Conservation (phyloP, 495 filamentous ascomycete genomes). For the Aspergillus cavernicola region DNA sequence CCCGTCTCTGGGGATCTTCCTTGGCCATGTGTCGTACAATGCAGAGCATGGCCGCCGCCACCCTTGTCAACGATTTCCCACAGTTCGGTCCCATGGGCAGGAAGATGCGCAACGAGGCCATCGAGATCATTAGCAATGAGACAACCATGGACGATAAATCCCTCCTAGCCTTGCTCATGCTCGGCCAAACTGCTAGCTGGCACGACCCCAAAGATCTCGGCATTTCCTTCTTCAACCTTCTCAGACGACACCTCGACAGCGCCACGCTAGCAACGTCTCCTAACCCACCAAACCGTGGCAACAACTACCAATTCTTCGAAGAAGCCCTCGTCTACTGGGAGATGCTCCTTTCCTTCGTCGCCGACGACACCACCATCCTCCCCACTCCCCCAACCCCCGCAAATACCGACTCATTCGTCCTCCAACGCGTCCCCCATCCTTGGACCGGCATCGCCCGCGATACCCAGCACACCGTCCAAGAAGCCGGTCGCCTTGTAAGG, state of each 20-base stretch:
- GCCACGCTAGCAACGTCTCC: slow-evolving; percentile 16
- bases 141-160: slow-evolving; percentile 44
- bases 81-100: slow-evolving; percentile 48
- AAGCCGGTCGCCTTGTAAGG: slow-evolving; percentile 52
- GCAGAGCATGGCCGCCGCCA: slow-evolving; percentile 61
- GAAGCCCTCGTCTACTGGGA: slow-evolving; percentile 59
- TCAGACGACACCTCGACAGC: slow-evolving; percentile 41
- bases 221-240: slow-evolving; percentile 45
- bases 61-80: slow-evolving; percentile 53
- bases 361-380: slow-evolving; percentile 39
- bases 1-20: slow-evolving; percentile 52
- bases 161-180: slow-evolving; percentile 50
- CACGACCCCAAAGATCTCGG: slow-evolving; percentile 53
- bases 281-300: slow-evolving; percentile 24
- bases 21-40: slow-evolving; percentile 56
- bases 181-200: slow-evolving; percentile 56
- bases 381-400: slow-evolving; percentile 19
- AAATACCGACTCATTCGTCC: slow-evolving; percentile 27
- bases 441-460: slow-evolving; percentile 58
- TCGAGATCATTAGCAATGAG: slow-evolving; percentile 46
- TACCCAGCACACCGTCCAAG: slow-evolving; percentile 50
- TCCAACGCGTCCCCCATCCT: slow-evolving; percentile 50
- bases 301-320: slow-evolving; percentile 55
- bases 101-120: slow-evolving; percentile 50
- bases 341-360: slow-evolving; percentile 56